Evolutionary conservation across 768 basidiomycete genomes (phyloP).

Genomic region (Suillus bovinus): DNA sequence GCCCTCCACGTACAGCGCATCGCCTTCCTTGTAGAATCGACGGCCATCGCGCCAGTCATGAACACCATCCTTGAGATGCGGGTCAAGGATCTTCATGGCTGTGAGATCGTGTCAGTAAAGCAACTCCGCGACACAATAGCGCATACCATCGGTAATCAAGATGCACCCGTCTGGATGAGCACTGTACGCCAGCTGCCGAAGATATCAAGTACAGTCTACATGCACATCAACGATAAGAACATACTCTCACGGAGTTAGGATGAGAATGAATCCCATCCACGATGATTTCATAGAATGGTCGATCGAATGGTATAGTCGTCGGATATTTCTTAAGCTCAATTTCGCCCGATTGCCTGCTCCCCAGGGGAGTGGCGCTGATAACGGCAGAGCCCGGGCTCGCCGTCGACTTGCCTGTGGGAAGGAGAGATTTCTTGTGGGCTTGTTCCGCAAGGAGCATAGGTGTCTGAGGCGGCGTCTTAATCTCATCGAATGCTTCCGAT

Average conservation of each 20-base stretch:
- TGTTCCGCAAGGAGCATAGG: conserved; percentile 34
- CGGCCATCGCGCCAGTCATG: conserved; percentile 89
- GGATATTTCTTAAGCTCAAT: conserved; percentile 47
- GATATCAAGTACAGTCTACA: background rate
- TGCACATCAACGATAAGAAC: conserved; percentile 23
- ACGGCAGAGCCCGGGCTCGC: conserved; percentile 3
- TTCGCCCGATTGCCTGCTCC: conserved; percentile 32
- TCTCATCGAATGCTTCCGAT: conserved; percentile 66
- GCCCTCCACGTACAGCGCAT: conserved; percentile 79
- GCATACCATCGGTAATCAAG: conserved; percentile 83
- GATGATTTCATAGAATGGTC: conserved; percentile 88
- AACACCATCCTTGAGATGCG: conserved; percentile 76
- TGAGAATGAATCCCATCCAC: conserved; percentile 92
- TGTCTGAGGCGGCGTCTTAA: conserved; percentile 55
- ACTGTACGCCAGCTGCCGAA: conserved; percentile 72
- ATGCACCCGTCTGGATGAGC: conserved; percentile 85
- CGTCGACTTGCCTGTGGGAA: conserved; percentile 6
- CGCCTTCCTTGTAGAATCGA: conserved; percentile 78
- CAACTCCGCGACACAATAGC: background rate
- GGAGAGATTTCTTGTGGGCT: background rate
- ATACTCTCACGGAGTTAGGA: conserved; percentile 83
- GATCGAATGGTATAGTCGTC: conserved; percentile 48
- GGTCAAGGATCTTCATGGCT: conserved; percentile 89
- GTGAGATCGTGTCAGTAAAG: conserved; percentile 7
- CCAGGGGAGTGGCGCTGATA: conserved; percentile 16